These are phyloP conservation scores for Eucalyptus dawsonii DNA, from an alignment of 345 rosid species.

Conservation along the genomic window DNA sequence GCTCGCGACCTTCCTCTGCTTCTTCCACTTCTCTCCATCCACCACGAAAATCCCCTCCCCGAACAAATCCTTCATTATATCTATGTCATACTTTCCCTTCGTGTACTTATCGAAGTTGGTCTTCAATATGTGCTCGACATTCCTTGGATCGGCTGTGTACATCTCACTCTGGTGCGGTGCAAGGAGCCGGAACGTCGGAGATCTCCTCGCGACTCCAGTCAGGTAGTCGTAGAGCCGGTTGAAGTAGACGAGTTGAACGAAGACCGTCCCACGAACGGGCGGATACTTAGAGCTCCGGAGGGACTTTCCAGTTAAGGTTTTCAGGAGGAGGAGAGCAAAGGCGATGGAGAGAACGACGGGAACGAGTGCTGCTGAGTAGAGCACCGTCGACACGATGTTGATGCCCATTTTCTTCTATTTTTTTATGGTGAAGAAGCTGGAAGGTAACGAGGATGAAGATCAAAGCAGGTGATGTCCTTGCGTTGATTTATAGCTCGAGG, in stretches of 20 bases:
- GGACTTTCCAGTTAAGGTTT: conserved; percentile 35
- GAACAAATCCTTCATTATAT: conserved; percentile 25
- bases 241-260: conserved; percentile 22
- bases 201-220: conserved; percentile 23
- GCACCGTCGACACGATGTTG: conserved; percentile 9
- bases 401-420: not conserved
- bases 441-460: not conserved
- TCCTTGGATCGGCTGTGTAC: conserved; percentile 43
- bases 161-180: conserved; percentile 21
- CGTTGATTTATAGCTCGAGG: not conserved
- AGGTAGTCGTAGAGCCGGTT: conserved; percentile 44
- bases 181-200: conserved; percentile 46
- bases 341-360: conserved; percentile 1
- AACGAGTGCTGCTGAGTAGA: not conserved
- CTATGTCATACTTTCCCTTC: conserved; percentile 24
- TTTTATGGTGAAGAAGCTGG: not conserved
- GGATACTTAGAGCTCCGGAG: conserved; percentile 21
- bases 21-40: conserved; percentile 76
- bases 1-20: conserved; percentile 77
- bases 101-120: conserved; percentile 34
- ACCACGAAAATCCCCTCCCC: conserved; percentile 77
- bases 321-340: conserved; percentile 6
- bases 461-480: not conserved
- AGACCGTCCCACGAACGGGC: conserved; percentile 49
- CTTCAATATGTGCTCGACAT: conserved; percentile 54